Base-by-base conservation (phyloP, 352 stramenopile genomes). In the Phytophthora syringae region DNA sequence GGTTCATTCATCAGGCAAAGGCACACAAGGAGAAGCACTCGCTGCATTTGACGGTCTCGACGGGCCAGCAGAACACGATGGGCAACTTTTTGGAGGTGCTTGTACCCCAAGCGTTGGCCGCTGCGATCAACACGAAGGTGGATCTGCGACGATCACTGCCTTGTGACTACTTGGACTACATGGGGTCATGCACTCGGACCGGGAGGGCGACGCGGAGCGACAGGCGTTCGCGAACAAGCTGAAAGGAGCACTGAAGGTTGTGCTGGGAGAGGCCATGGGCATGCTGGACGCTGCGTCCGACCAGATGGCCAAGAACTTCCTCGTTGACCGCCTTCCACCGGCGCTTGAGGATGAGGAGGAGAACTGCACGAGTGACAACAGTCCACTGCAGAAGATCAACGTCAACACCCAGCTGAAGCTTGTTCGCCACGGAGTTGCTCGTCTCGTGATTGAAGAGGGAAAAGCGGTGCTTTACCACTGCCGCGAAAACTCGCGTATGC, bases 1-100 rank as follows among this genome's bases (percentile, higher is more conserved):
- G 92, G 24, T 97, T 93, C 59, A 92, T 97, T 50, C 92, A 98
- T 55, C 86, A 97, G 50, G 92, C 92, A 20, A 68, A 74, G 4
- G 77, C 82, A 21, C 61, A 74, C 25, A 70, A 76, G 32, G 80
- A 93, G 39, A 79, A 59, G 20, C 67, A 90, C 55, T 97, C 90
- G 22, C 67, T 98, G 49, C 92, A 98, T 62, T 70, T 97, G 45
- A 98, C 92, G 0, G 83, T 98, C n/a, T 97, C 89, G 1, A 90
- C 88, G 7, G 88, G 85, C 45, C 88, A 96, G 75, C 81, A 94
- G 56, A 96, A 97, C 67, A 84, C 83, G 27, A 84, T 88, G 27
- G 82, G 78, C 32, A 92, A 96, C 66, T 90, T 91, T 40, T 61
- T 95, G 5, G 76, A 92, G 53, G 51, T 80, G 34, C 65, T 93